These are phyloP conservation scores for Coemansia erecta DNA, from an alignment of 192 early-diverging fungal genomes.

Conservation along the genomic window DNA sequence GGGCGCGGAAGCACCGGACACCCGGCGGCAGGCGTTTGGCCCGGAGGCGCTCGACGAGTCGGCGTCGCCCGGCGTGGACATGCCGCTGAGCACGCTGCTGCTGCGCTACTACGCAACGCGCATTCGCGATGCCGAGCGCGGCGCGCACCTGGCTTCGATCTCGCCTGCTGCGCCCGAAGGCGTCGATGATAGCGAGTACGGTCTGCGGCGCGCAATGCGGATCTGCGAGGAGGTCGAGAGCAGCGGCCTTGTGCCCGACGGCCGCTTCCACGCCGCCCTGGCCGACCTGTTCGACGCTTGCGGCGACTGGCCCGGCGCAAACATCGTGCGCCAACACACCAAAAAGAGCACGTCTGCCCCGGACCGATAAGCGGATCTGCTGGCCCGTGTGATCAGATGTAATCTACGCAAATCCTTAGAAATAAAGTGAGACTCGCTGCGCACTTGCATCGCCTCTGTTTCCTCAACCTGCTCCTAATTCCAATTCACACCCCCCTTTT, in stretches of 20 bases:
- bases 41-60: neutral
- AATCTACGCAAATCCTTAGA: neutral
- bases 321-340: slow-evolving; percentile 32
- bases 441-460: neutral
- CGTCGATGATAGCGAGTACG: slow-evolving; percentile 9
- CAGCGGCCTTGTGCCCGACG: slow-evolving; percentile 26
- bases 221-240: slow-evolving; percentile 35
- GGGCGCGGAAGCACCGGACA: neutral
- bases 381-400: neutral
- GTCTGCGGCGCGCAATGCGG: slow-evolving; percentile 27
- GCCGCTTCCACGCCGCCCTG: slow-evolving; percentile 35
- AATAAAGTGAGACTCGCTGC: neutral
- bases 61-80: slow-evolving; percentile 16
- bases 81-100: slow-evolving; percentile 42
- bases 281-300: slow-evolving; percentile 41
- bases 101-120: slow-evolving; percentile 32
- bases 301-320: slow-evolving; percentile 34
- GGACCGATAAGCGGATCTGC: neutral
- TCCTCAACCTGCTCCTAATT: neutral
- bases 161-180: neutral
- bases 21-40: neutral
- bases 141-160: neutral
- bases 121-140: slow-evolving; percentile 23
- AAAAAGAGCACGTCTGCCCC: neutral
- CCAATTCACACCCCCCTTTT: no score